These are phyloP conservation scores for Neonothopanus nambi DNA, from an alignment of 1,284 basidiomycete genomes.

Conservation along the genomic window DNA sequence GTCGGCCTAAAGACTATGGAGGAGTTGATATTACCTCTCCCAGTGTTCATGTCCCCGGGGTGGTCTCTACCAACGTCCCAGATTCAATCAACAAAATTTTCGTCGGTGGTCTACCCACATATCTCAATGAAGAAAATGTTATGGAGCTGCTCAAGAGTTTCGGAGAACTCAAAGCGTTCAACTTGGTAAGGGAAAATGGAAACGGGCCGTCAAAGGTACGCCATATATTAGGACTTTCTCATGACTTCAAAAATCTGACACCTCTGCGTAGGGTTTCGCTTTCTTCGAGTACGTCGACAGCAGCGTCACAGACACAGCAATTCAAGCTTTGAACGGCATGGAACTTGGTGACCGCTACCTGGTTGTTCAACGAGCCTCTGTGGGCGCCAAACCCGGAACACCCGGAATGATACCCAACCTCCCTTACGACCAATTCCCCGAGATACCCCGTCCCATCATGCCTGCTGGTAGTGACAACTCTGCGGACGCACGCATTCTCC, in stretches of 20 bases:
- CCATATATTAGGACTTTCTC: slow-evolving; percentile 7
- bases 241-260: slow-evolving; percentile 2
- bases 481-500: slow-evolving; percentile 66
- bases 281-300: slow-evolving; percentile 98
- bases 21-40: slow-evolving; percentile 66
- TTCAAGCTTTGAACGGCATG: slow-evolving; percentile 96
- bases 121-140: slow-evolving; percentile 96
- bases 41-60: slow-evolving; percentile 84
- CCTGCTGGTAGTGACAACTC: slow-evolving; percentile 66
- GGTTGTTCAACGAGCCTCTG: slow-evolving; percentile 95
- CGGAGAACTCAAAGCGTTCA: slow-evolving; percentile 96
- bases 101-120: slow-evolving; percentile 93
- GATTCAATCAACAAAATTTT: slow-evolving; percentile 99
- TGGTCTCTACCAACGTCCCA: slow-evolving; percentile 94
- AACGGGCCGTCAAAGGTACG: slow-evolving; percentile 86
- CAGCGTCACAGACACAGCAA: slow-evolving; percentile 90
- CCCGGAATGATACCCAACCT: slow-evolving; percentile 62
- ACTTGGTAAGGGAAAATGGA: slow-evolving; percentile 93
- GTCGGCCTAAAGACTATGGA: slow-evolving; percentile 95
- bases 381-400: slow-evolving; percentile 79
- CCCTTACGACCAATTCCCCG: slow-evolving; percentile 72
- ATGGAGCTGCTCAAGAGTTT: slow-evolving; percentile 97
- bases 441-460: slow-evolving; percentile 81
- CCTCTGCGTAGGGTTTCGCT: slow-evolving; percentile 81
- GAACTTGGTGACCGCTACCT: slow-evolving; percentile 96